These are phyloP conservation scores for Penicillium concentricum DNA, from an alignment of 2,329 filamentous ascomycete genomes.

Conservation along the genomic window DNA sequence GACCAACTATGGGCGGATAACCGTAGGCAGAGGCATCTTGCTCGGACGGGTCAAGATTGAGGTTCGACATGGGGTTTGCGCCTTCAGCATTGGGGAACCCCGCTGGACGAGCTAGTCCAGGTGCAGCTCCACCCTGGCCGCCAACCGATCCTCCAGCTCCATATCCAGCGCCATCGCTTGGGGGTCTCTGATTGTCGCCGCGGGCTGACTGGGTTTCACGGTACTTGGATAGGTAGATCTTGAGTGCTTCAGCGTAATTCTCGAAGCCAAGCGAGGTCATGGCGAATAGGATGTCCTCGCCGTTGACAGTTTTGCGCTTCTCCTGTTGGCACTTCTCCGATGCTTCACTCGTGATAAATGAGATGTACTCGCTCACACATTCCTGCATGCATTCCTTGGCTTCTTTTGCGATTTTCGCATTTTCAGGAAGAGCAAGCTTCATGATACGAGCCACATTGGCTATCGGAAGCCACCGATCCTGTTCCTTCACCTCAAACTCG, in stretches of 20 bases:
- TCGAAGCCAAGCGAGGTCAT: constrained; percentile 99
- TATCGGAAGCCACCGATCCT: constrained; percentile 99
- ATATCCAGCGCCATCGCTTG: constrained; percentile 47
- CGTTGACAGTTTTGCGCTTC: constrained; percentile 98
- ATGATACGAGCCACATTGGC: constrained; percentile 99
- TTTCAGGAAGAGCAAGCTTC: constrained; percentile 96
- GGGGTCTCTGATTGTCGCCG: constrained; percentile 61
- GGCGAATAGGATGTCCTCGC: constrained; percentile 96
- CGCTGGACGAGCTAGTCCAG: constrained; percentile 31
- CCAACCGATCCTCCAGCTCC: constrained; percentile 41
- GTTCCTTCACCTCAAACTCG: constrained; percentile 99
- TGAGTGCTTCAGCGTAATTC: constrained; percentile 96
- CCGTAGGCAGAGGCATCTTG: constrained; percentile 47
- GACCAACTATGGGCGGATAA: constrained; percentile 47
- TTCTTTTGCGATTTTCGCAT: constrained; percentile 98
- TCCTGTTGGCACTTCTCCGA: constrained; percentile 99
- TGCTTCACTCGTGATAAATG: constrained; percentile 98
- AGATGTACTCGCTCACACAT: constrained; percentile 99
- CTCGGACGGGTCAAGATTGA: constrained; percentile 46
- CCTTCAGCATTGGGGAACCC: constrained; percentile 43
- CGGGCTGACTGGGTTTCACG: constrained; percentile 86
- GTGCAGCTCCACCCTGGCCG: constrained; percentile 14
- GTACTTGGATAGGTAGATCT: constrained; percentile 97
- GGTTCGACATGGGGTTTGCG: constrained; percentile 46
- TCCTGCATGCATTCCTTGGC: constrained; percentile 99